These are phyloP conservation scores for Lathyrus oleraceus DNA, from an alignment of 306 rosid genomes.

Conservation along the genomic window DNA sequence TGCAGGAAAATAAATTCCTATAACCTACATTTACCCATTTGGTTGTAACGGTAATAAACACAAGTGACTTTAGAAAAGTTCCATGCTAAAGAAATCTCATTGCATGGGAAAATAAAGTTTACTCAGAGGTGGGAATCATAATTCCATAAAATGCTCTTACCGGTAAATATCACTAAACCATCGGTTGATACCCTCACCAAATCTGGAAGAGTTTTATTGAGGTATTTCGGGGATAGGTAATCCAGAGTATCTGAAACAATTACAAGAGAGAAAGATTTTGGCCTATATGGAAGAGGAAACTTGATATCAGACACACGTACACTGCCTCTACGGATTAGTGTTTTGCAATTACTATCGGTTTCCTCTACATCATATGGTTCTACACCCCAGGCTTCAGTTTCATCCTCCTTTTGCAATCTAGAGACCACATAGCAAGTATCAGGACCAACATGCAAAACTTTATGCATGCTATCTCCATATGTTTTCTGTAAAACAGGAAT, in stretches of 20 bases:
- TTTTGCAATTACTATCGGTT: constrained; percentile 56
- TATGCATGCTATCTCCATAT: constrained; percentile 69
- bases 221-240: constrained; percentile 72
- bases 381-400: constrained; percentile 80
- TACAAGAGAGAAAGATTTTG: constrained; percentile 65
- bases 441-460: constrained; percentile 72
- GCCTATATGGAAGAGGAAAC: constrained; percentile 74
- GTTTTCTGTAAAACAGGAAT: constrained; percentile 59
- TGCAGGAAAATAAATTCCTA: neutral
- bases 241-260: constrained; percentile 75
- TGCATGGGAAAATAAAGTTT: neutral
- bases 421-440: constrained; percentile 61
- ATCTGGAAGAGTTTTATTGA: constrained; percentile 75
- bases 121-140: constrained; percentile 21
- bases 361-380: constrained; percentile 80
- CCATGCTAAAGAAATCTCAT: neutral
- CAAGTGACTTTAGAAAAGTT: constrained; percentile 24
- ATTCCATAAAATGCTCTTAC: constrained; percentile 38
- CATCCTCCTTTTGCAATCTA: constrained; percentile 58
- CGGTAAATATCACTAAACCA: constrained; percentile 64
- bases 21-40: constrained; percentile 13
- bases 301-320: constrained; percentile 74
- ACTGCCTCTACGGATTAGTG: constrained; percentile 58
- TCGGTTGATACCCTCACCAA: constrained; percentile 64
- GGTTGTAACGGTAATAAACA: neutral